A percentile compares a stretch with the other conserved stretches of the same genome.
Conservation (phyloP, 2,329 filamentous ascomycete species). For the Emergomyces pasteurianus region DNA sequence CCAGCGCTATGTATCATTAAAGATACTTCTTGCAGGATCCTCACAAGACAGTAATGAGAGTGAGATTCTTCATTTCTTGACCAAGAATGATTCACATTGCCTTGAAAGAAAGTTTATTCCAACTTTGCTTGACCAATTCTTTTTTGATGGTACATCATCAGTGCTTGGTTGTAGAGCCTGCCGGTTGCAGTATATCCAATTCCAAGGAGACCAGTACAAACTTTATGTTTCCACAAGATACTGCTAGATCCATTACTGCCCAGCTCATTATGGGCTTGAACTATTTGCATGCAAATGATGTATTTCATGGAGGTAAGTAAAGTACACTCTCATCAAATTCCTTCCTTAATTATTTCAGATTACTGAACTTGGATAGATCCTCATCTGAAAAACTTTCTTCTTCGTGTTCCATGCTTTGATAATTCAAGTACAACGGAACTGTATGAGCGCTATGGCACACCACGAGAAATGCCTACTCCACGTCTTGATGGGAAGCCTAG, state of each 20-base stretch:
- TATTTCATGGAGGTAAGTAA: constrained; percentile 14
- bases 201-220: constrained; percentile 11
- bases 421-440: constrained; percentile 11
- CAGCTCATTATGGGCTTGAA: constrained; percentile 12
- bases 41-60: too few relatives aligned
- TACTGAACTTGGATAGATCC: constrained; percentile 11
- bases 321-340: not conserved
- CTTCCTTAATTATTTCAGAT: not conserved
- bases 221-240: constrained; percentile 14
- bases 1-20: too few relatives aligned
- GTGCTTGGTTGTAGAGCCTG: constrained; percentile 9
- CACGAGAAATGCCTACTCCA: constrained; percentile 9
- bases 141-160: constrained; percentile 9
- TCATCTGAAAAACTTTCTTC: constrained; percentile 12
- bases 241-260: constrained; percentile 13
- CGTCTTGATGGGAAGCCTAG: constrained; percentile 14
- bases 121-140: constrained; percentile 7
- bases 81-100: not conserved
- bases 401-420: constrained; percentile 11
- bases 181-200: constrained; percentile 8
- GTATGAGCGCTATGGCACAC: constrained; percentile 13
- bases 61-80: too few relatives aligned
- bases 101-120: constrained; percentile 5
- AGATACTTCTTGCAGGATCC: too few relatives aligned
- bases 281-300: constrained; percentile 13